These are phyloP conservation scores for Ophiostoma ulmi DNA, from an alignment of 2,329 filamentous ascomycete genomes.

Conservation along the genomic window DNA sequence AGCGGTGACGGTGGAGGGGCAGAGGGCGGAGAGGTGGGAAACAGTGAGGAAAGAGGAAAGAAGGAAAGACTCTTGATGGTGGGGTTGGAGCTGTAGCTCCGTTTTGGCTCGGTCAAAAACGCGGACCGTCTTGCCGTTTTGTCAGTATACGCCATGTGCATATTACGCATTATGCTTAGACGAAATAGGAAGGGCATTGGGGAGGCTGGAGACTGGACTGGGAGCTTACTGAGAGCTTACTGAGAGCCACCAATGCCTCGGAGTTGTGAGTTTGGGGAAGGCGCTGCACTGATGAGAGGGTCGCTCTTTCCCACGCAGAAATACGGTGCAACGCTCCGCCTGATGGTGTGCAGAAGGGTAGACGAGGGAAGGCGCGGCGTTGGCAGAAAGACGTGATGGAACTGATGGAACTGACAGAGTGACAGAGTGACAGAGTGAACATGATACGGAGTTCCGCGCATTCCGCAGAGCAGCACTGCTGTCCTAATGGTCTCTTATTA, in stretches of 20 bases:
- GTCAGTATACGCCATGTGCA: not conserved
- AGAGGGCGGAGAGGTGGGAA: not conserved
- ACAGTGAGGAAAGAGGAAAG: not conserved
- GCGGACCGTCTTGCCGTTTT: constrained; percentile 3
- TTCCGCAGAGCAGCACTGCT: constrained; percentile 11
- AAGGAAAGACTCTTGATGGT: not conserved
- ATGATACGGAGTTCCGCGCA: constrained; percentile 20
- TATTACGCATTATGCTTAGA: not conserved
- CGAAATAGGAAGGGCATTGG: constrained; percentile 5
- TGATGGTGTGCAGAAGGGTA: not conserved
- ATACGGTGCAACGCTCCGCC: not conserved
- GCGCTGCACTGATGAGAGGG: not conserved
- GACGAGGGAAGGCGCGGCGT: constrained; percentile 8
- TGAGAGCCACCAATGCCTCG: constrained; percentile 6
- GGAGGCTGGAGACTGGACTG: too few species aligned
- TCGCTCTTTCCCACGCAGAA: constrained; percentile 25
- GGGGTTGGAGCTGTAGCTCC: constrained; percentile 21
- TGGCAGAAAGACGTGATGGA: constrained; percentile 11
- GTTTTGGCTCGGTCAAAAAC: constrained; percentile 16
- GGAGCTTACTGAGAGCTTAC: constrained; percentile 11
- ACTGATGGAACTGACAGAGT: not conserved
- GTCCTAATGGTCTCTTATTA: not conserved
- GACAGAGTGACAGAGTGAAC: not conserved
- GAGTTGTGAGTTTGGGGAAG: not conserved
- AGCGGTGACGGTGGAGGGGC: constrained; percentile 18